Conservation (phyloP, 139 green algal species). For the Coccomyxa sp. region DNA sequence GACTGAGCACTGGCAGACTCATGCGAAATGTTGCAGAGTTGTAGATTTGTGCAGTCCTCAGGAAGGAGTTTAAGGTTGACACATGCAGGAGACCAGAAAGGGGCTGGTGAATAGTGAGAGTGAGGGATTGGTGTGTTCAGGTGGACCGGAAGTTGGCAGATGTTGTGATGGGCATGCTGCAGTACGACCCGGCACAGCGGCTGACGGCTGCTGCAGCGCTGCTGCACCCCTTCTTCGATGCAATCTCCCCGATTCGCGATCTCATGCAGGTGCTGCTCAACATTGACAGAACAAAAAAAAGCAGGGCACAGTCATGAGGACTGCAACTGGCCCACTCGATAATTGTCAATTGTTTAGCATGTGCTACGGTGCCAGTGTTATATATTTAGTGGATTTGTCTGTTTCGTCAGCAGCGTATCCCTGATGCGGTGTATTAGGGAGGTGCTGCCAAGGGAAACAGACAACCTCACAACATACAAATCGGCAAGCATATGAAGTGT, state of each 20-base stretch:
- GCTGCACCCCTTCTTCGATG: constrained; percentile 32
- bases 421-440: no score
- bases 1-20: not conserved
- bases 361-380: no score
- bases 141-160: constrained; percentile 27
- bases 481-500: no score
- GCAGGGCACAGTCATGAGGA: no score
- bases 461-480: no score
- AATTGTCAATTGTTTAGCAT: no score
- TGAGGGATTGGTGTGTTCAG: not conserved
- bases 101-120: no score
- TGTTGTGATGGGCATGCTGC: constrained; percentile 32
- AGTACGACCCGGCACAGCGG: constrained; percentile 21
- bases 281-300: not conserved
- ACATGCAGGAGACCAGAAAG: no score
- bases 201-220: constrained; percentile 25
- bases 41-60: not conserved
- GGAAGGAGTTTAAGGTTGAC: not conserved
- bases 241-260: not conserved
- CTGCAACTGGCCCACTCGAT: no score
- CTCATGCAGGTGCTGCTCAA: not conserved
- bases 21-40: not conserved
- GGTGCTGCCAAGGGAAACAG: no score
- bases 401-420: no score
- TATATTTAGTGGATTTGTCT: no score